Conservation (phyloP, 2,329 filamentous ascomycete species). For the Penicillium sp. region DNA sequence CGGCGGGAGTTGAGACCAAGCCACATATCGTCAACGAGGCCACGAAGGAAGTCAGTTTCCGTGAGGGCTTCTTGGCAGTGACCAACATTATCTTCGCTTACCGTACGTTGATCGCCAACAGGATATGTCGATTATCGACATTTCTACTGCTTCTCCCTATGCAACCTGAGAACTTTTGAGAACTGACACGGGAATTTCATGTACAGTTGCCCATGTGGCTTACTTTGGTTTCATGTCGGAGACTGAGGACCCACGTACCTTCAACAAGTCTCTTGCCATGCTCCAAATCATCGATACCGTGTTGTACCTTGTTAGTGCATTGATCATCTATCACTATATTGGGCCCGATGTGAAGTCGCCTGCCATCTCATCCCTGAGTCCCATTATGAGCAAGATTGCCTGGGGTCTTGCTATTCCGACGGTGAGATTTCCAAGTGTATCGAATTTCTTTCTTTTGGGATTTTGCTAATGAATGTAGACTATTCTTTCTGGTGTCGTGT, state of each 20-base stretch:
- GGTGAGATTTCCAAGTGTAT: slow-evolving; percentile 24
- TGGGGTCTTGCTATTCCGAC: slow-evolving; percentile 72
- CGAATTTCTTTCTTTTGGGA: neutral
- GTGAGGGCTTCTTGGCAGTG: slow-evolving; percentile 62
- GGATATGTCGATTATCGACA: neutral
- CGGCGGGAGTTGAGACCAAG: slow-evolving; percentile 59
- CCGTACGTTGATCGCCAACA: slow-evolving; percentile 37
- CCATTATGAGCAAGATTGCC: slow-evolving; percentile 63
- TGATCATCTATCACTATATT: slow-evolving; percentile 69
- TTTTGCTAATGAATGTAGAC: slow-evolving; percentile 47
- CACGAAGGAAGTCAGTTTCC: slow-evolving; percentile 50
- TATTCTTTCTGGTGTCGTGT: slow-evolving; percentile 70
- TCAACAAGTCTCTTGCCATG: slow-evolving; percentile 64
- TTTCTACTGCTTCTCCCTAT: neutral
- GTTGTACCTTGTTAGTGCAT: slow-evolving; percentile 69
- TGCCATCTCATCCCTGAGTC: slow-evolving; percentile 65
- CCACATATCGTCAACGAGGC: slow-evolving; percentile 40
- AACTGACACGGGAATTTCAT: neutral
- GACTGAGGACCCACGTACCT: slow-evolving; percentile 63
- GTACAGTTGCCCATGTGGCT: slow-evolving; percentile 60
- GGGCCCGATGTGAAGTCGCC: slow-evolving; percentile 66
- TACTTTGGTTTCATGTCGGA: slow-evolving; percentile 71
- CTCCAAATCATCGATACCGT: slow-evolving; percentile 64
- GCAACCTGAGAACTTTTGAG: neutral
- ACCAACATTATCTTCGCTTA: slow-evolving; percentile 74